A percentile compares a stretch with the other conserved stretches of the same genome.
phyloP scores from a whole-genome alignment of 139 green algal species.

The Picochlorum sp. region DNA sequence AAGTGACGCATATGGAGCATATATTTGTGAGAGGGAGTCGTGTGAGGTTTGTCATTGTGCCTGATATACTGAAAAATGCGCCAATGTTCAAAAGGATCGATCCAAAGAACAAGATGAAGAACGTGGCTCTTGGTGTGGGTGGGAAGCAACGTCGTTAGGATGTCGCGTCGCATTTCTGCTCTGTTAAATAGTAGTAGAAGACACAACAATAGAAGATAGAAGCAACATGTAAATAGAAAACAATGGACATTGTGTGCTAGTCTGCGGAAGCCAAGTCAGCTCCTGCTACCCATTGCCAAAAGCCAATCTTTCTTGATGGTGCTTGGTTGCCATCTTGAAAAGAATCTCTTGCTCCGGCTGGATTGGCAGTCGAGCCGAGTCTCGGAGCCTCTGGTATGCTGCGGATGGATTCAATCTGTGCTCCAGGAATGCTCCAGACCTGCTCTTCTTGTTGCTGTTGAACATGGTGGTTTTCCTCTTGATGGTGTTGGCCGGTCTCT shows the following conservation, averaged over 20 bases:
- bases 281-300: slow-evolving; percentile 1
- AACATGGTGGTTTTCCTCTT: too few species aligned
- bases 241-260: neutral
- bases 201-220: too few species aligned
- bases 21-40: slow-evolving; percentile 76
- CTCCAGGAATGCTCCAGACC: too few species aligned
- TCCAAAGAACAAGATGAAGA: slow-evolving; percentile 70
- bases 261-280: neutral
- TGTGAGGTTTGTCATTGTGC: slow-evolving; percentile 89
- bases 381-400: too few species aligned
- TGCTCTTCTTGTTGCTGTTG: too few species aligned
- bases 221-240: too few species aligned
- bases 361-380: too few species aligned
- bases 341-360: too few species aligned
- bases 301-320: neutral
- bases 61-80: slow-evolving; percentile 99
- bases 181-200: too few species aligned
- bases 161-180: neutral
- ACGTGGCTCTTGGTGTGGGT: slow-evolving; percentile 7
- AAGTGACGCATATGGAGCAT: slow-evolving; percentile 59
- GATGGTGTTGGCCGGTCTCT: too few species aligned
- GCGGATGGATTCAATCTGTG: too few species aligned
- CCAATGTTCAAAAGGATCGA: slow-evolving; percentile 99
- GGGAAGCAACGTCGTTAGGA: neutral
- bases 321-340: neutral